Conservation (phyloP, 345 rosid species). For the Citrus mangshanensis region DNA sequence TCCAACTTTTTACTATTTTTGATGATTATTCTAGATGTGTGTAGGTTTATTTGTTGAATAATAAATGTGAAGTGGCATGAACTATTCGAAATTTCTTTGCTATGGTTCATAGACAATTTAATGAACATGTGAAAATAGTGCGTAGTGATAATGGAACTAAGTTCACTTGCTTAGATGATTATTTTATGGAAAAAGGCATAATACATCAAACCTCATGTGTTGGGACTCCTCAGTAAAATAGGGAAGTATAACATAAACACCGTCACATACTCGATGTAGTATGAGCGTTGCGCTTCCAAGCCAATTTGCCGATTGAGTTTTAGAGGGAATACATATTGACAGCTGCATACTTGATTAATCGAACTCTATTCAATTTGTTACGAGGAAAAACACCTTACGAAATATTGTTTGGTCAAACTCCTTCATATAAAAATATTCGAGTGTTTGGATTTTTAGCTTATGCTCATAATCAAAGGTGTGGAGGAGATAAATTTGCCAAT, state of each 20-base stretch:
- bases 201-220: not conserved
- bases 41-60: slow-evolving; percentile 9
- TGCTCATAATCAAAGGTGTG: not conserved
- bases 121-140: not conserved
- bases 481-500: not conserved
- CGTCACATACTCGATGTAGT: not conserved
- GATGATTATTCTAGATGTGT: not conserved
- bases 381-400: not conserved
- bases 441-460: not conserved
- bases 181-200: not conserved
- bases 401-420: not conserved
- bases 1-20: not conserved
- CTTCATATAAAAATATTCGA: not conserved
- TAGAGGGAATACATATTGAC: not conserved
- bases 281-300: not conserved
- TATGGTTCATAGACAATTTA: not conserved
- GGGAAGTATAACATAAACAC: not conserved
- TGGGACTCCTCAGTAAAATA: not conserved
- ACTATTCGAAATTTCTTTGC: not conserved
- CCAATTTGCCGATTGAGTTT: not conserved
- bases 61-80: not conserved
- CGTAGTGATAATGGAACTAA: slow-evolving; percentile 13
- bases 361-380: no score
- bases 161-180: not conserved
- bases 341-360: not conserved